Percentiles rank a stretch among this genome's conserved stretches.
phyloP scores from a whole-genome alignment of 345 rosid genomes.

The Eutrema japonicum region DNA sequence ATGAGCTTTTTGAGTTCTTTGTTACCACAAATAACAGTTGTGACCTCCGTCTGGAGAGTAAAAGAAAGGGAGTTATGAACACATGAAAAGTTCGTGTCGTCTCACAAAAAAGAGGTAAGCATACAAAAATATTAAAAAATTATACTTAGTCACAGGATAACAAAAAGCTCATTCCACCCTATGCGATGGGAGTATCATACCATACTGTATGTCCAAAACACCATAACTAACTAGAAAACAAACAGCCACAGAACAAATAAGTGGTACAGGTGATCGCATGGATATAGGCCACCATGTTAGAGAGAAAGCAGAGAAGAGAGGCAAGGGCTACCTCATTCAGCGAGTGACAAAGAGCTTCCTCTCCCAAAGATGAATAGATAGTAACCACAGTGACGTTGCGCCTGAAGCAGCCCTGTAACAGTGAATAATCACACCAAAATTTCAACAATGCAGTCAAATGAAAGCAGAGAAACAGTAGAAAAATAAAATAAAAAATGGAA shows the following conservation, averaged over 20 bases:
- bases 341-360: constrained; percentile 95
- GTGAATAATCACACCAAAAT: constrained; percentile 16
- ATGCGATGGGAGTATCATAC: constrained; percentile 1
- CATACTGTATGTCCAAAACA: not conserved
- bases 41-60: constrained; percentile 79
- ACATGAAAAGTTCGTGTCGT: not conserved
- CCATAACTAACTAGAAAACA: not conserved
- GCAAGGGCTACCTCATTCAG: constrained; percentile 74
- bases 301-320: constrained; percentile 41
- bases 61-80: constrained; percentile 21
- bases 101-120: not conserved
- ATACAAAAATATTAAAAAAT: not conserved
- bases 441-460: not conserved
- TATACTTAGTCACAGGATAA: not conserved
- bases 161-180: not conserved
- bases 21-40: constrained; percentile 86
- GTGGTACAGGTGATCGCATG: not conserved
- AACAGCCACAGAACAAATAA: not conserved
- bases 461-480: not conserved
- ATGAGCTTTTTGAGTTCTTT: constrained; percentile 86
- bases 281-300: not conserved
- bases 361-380: constrained; percentile 91
- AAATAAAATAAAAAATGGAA: not conserved
- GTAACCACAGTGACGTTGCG: constrained; percentile 87
- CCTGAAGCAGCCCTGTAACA: constrained; percentile 87